A percentile compares a stretch with the other conserved stretches of the same genome.
These are phyloP conservation scores for Ormosia semicastrata DNA, from an alignment of 306 rosid species.

Conservation along the genomic window DNA sequence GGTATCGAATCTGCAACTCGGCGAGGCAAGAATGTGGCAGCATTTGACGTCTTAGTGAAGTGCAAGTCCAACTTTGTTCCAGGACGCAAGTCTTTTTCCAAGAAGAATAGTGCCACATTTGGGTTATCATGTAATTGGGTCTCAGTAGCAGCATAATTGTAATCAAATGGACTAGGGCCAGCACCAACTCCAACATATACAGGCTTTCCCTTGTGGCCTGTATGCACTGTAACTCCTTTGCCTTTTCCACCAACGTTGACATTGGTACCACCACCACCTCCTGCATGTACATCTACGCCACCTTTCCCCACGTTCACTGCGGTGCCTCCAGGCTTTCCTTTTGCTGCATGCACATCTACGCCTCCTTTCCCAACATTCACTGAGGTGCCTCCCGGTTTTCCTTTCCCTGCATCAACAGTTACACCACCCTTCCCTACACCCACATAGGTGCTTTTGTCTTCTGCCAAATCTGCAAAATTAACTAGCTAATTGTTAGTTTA, in stretches of 20 bases:
- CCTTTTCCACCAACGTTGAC: constrained; percentile 50
- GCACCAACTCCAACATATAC: constrained; percentile 45
- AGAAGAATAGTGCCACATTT: constrained; percentile 65
- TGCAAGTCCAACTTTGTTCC: constrained; percentile 45
- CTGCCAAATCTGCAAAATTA: constrained; percentile 39
- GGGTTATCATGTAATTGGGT: constrained; percentile 61
- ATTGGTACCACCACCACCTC: constrained; percentile 33
- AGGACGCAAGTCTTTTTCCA: constrained; percentile 51
- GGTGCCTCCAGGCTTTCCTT: constrained; percentile 43
- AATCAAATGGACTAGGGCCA: neutral
- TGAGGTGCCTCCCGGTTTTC: constrained; percentile 42
- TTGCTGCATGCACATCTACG: constrained; percentile 36
- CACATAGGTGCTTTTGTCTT: constrained; percentile 62
- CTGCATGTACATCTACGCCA: neutral
- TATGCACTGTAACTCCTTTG: constrained; percentile 57
- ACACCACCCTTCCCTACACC: constrained; percentile 58
- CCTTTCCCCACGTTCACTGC: constrained; percentile 44
- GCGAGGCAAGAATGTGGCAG: constrained; percentile 55
- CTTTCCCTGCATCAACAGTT: constrained; percentile 30
- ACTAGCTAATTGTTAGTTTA: neutral
- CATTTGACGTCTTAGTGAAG: constrained; percentile 41
- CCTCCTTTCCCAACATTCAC: constrained; percentile 55
- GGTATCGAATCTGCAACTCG: constrained; percentile 45
- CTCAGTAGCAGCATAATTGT: constrained; percentile 34
- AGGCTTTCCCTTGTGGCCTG: constrained; percentile 61